A percentile compares a stretch with the other conserved stretches of the same genome.
Evolutionary conservation across 768 basidiomycete species (phyloP).

Genomic region (Tylopilus rubrobrunneus): DNA sequence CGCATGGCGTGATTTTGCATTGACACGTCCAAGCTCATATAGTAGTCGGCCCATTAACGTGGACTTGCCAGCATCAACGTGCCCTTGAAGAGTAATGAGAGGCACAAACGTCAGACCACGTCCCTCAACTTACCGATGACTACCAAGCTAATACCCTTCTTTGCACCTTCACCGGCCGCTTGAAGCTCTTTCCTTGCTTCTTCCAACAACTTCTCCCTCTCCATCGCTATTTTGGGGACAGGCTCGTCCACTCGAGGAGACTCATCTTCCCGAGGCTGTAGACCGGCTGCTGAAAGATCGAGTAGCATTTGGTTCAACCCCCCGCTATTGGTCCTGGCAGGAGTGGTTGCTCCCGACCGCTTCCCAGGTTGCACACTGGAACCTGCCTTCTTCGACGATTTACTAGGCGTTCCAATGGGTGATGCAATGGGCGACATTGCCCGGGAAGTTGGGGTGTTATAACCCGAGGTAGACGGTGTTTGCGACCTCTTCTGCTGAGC

Average conservation of each 20-base stretch:
- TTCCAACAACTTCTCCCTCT: conserved; percentile 78
- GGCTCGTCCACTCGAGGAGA: conserved; percentile 39
- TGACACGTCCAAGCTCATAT: conserved; percentile 86
- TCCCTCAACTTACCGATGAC: conserved; percentile 69
- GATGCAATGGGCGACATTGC: conserved; percentile 43
- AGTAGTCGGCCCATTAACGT: conserved; percentile 94
- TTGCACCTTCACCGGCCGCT: conserved; percentile 45
- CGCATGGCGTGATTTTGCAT: conserved; percentile 76
- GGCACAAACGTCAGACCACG: background rate
- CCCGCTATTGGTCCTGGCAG: conserved; percentile 30
- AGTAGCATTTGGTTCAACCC: conserved; percentile 54
- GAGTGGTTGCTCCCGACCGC: conserved; percentile 42
- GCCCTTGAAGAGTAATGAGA: conserved; percentile 51
- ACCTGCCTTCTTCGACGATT: conserved; percentile 38
- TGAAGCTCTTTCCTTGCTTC: conserved; percentile 62
- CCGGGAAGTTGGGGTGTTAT: conserved; percentile 39
- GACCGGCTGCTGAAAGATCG: conserved; percentile 73
- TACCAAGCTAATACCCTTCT: conserved; percentile 78
- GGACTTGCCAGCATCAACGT: conserved; percentile 98
- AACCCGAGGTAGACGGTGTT: conserved; percentile 35
- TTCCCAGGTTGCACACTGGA: conserved; percentile 27
- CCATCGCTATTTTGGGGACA: conserved; percentile 61
- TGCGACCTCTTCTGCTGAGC: conserved; percentile 41
- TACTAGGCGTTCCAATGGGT: conserved; percentile 37
- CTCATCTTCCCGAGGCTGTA: conserved; percentile 46